Percentiles rank a stretch among this genome's conserved stretches.
phyloP scores from a whole-genome alignment of 1,139 yeast genomes.

The Candida glucosophila region DNA sequence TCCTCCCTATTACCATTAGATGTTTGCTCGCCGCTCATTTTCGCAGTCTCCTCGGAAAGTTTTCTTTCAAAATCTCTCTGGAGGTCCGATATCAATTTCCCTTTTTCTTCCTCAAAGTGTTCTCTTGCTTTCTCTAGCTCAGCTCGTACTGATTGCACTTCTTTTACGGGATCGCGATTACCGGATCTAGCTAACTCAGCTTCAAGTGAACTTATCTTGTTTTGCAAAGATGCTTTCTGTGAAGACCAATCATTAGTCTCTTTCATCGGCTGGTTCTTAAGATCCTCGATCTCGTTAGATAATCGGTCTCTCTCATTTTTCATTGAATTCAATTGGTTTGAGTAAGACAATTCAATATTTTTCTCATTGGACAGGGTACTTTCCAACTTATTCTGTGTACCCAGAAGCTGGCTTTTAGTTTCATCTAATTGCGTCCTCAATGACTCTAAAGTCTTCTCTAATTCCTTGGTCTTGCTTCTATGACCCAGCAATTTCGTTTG shows the following conservation, averaged over 20 bases:
- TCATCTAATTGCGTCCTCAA: constrained; percentile 13
- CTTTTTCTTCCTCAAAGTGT: constrained; percentile 12
- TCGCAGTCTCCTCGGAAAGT: constrained; percentile 6
- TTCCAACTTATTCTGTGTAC: constrained; percentile 2
- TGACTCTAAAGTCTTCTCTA: constrained; percentile 15
- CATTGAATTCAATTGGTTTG: constrained; percentile 6
- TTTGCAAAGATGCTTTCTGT: constrained; percentile 8
- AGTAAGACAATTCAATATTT: no score
- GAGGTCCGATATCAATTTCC: constrained; percentile 7
- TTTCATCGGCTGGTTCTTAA: constrained; percentile 9
- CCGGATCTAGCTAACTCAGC: constrained; percentile 8
- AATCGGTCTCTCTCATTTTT: constrained; percentile 3
- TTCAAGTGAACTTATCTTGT: constrained; percentile 2
- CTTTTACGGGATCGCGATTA: constrained; percentile 12
- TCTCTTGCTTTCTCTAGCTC: constrained; percentile 9
- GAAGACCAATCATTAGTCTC: constrained; percentile 5
- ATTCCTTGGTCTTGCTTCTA: constrained; percentile 14
- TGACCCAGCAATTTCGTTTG: constrained; percentile 17
- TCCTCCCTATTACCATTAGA: constrained; percentile 3
- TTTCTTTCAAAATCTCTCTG: constrained; percentile 8
- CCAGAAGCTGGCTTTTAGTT: constrained; percentile 3
- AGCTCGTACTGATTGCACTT: constrained; percentile 3
- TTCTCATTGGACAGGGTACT: constrained; percentile 1
- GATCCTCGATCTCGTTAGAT: constrained; percentile 7
- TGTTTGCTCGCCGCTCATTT: constrained; percentile 1